phyloP scores from a whole-genome alignment of 140 eudicot species.

The Stevia rebaudiana region DNA sequence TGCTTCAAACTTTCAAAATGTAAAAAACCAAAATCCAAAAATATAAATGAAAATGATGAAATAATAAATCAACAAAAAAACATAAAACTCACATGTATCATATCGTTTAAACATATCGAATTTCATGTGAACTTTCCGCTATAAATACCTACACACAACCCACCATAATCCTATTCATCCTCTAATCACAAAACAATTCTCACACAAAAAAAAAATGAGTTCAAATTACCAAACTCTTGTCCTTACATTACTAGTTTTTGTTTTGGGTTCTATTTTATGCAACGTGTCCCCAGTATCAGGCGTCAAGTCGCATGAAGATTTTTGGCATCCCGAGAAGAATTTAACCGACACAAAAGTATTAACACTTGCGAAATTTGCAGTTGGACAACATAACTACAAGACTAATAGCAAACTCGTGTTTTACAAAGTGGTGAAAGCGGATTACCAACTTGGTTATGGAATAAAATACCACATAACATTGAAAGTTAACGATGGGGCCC shows the following conservation, averaged over 20 bases:
- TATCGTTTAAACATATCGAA: neutral
- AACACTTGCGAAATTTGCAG: conserved; percentile 4
- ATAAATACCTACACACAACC: conserved; percentile 13
- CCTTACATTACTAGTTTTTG: conserved; percentile 10
- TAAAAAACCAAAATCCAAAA: neutral
- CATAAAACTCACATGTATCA: neutral
- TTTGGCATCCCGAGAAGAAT: conserved; percentile 10
- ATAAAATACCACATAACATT: conserved; percentile 4
- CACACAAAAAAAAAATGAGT: conserved; percentile 21
- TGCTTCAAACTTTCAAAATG: neutral
- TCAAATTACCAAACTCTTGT: conserved; percentile 3
- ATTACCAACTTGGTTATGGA: neutral
- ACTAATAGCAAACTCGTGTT: conserved; percentile 7
- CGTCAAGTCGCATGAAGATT: neutral
- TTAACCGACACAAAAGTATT: neutral
- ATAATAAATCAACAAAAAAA: neutral
- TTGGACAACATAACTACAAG: neutral
- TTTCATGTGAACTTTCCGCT: conserved; percentile 6
- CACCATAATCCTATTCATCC: neutral
- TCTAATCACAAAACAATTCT: neutral
- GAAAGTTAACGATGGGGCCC: neutral
- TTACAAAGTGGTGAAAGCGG: conserved; percentile 11
- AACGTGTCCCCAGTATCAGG: neutral
- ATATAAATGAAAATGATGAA: neutral
- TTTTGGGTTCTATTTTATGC: conserved; percentile 11